Conservation (phyloP, 768 basidiomycete genomes). For the Termitomyces sp. region DNA sequence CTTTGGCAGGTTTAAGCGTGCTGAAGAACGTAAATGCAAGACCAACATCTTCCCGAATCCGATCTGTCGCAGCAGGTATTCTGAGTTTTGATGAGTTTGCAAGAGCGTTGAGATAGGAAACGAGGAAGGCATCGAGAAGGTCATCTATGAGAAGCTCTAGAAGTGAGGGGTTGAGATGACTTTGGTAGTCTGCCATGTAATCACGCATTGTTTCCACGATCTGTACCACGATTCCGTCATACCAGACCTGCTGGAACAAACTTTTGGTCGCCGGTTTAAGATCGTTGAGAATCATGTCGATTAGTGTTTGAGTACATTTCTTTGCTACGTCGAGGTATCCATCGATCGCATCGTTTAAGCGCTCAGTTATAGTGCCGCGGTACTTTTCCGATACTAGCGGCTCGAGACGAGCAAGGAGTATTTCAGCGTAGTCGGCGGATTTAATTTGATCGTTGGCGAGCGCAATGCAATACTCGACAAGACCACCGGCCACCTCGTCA, state of each 20-base stretch:
- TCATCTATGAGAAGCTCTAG: slow-evolving; percentile 92
- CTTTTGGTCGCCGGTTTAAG: slow-evolving; percentile 80
- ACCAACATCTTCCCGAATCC: slow-evolving; percentile 77
- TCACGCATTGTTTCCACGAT: slow-evolving; percentile 95
- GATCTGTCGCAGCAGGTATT: slow-evolving; percentile 80
- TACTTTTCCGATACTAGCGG: slow-evolving; percentile 93
- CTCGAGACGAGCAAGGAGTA: slow-evolving; percentile 79
- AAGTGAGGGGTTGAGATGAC: slow-evolving; percentile 84
- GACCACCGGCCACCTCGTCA: slow-evolving; percentile 79
- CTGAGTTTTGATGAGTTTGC: slow-evolving; percentile 79
- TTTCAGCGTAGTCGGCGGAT: slow-evolving; percentile 90
- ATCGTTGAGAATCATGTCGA: slow-evolving; percentile 94
- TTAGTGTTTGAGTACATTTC: slow-evolving; percentile 91
- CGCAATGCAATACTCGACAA: slow-evolving; percentile 95
- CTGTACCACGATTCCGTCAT: slow-evolving; percentile 82
- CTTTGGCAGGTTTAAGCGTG: slow-evolving; percentile 68
- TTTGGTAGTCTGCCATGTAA: slow-evolving; percentile 93
- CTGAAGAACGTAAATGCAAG: slow-evolving; percentile 78
- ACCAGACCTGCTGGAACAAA: slow-evolving; percentile 85
- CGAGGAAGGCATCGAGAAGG: slow-evolving; percentile 84
- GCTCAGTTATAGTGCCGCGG: slow-evolving; percentile 71
- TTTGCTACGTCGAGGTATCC: slow-evolving; percentile 98
- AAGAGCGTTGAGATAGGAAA: slow-evolving; percentile 84
- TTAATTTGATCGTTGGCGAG: slow-evolving; percentile 98
- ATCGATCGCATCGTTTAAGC: slow-evolving; percentile 93